These are phyloP conservation scores for Pseudonectria foliicola DNA, from an alignment of 2,329 filamentous ascomycete species.

Conservation along the genomic window DNA sequence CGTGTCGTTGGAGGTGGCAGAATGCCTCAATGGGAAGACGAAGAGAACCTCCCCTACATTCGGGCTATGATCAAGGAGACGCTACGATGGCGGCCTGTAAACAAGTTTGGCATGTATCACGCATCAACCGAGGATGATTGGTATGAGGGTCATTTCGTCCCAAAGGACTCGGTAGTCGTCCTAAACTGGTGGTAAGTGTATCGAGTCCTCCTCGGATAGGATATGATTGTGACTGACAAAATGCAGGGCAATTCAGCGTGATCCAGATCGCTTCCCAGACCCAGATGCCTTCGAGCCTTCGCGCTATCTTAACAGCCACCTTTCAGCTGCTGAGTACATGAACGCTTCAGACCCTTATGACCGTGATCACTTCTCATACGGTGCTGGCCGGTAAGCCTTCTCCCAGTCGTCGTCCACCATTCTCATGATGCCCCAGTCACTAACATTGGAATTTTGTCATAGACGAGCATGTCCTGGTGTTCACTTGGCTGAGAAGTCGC, in stretches of 20 bases:
- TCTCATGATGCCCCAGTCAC: not conserved
- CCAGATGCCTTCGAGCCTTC: constrained; percentile 7
- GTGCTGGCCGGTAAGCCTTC: constrained; percentile 6
- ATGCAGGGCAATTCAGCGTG: constrained; percentile 8
- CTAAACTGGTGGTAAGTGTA: constrained; percentile 9
- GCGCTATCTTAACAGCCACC: constrained; percentile 3
- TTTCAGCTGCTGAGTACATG: constrained; percentile 5
- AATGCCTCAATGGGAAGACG: constrained; percentile 31
- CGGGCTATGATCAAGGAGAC: constrained; percentile 36
- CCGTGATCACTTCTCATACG: constrained; percentile 10
- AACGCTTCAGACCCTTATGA: constrained; percentile 4
- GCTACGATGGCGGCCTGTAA: constrained; percentile 33
- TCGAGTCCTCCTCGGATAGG: not conserved
- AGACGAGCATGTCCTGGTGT: constrained; percentile 9
- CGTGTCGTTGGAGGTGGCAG: constrained; percentile 29
- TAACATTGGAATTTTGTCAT: not conserved
- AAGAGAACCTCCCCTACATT: constrained; percentile 34
- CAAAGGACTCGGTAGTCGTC: constrained; percentile 10
- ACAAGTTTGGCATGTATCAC: constrained; percentile 11
- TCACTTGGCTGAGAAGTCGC: constrained; percentile 8
- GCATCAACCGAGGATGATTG: constrained; percentile 7
- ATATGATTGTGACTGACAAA: not conserved
- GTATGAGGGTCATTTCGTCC: constrained; percentile 11
- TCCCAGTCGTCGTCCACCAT: too few species aligned
- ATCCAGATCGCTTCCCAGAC: constrained; percentile 5